Percentiles rank a stretch among this genome's conserved stretches.
Evolutionary conservation across 2,329 filamentous ascomycete genomes (phyloP).

Genomic region (Cladophialophora carrionii): DNA sequence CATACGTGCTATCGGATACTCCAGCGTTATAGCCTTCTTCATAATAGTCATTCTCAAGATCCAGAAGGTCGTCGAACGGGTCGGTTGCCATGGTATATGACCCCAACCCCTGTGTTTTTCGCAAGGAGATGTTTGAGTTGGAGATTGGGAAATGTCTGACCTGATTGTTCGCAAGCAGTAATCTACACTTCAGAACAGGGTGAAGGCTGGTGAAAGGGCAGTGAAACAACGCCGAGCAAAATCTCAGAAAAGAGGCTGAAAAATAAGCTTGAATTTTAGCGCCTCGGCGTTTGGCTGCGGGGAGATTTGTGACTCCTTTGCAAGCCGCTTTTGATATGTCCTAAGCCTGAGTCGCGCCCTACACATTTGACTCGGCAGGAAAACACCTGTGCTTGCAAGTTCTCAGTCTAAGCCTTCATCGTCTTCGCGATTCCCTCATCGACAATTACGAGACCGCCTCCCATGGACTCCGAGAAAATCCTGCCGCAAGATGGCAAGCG

Average conservation of each 20-base stretch:
- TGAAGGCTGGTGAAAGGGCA: background rate
- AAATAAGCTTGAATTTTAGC: constrained; percentile 28
- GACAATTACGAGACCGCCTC: constrained; percentile 8
- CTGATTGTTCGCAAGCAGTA: background rate
- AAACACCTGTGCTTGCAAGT: background rate
- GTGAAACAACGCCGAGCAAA: background rate
- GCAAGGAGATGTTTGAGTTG: background rate
- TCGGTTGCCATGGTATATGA: constrained; percentile 48
- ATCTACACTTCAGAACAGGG: background rate
- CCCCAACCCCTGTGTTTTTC: background rate
- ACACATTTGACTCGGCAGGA: background rate
- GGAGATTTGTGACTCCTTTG: constrained; percentile 15
- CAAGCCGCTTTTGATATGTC: background rate
- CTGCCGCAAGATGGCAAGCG: constrained; percentile 73
- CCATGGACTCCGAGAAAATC: constrained; percentile 47
- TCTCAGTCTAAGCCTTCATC: background rate
- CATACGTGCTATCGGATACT: constrained; percentile 70
- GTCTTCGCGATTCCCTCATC: background rate
- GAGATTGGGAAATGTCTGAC: background rate
- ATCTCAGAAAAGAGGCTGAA: constrained; percentile 22
- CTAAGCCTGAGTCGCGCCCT: background rate
- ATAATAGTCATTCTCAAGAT: constrained; percentile 73
- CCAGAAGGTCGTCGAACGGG: constrained; percentile 61
- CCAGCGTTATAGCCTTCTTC: constrained; percentile 78
- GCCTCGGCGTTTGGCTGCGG: constrained; percentile 17